phyloP scores from a whole-genome alignment of 2,329 filamentous ascomycete genomes.

The Helotiales sp. region DNA sequence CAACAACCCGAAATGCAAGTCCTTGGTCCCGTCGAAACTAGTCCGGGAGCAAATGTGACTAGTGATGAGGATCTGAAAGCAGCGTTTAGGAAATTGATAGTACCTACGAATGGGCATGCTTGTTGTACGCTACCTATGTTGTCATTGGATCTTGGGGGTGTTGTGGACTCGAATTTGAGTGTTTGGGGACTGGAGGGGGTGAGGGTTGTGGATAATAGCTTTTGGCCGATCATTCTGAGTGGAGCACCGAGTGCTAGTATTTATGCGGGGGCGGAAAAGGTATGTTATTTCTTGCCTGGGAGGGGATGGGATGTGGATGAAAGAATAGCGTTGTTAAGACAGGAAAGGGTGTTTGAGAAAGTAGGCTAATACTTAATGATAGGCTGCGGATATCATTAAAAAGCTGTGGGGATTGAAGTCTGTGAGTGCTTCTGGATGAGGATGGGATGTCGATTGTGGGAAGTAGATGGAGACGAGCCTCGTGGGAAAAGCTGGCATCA shows the following conservation, averaged over 20 bases:
- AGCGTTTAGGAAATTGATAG: conserved; percentile 63
- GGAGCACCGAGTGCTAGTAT: conserved; percentile 17
- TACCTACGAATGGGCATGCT: conserved; percentile 51
- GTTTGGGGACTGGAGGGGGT: conserved; percentile 38
- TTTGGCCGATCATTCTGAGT: conserved; percentile 31
- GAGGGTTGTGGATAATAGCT: conserved; percentile 42
- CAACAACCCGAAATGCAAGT: conserved; percentile 34
- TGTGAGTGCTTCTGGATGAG: background rate
- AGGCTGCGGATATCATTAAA: conserved; percentile 1
- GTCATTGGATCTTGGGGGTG: conserved; percentile 33
- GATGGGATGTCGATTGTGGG: background rate
- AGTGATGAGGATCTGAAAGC: conserved; percentile 74
- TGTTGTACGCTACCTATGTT: conserved; percentile 22
- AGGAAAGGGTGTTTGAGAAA: no score
- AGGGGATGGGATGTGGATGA: no score
- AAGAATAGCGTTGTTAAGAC: no score
- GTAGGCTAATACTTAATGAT: background rate
- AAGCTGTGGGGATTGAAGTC: background rate
- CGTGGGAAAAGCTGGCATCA: no score
- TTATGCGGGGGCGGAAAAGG: conserved; percentile 25
- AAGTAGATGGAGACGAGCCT: no score
- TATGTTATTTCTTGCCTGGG: background rate
- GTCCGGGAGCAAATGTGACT: conserved; percentile 58
- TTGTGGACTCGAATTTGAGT: conserved; percentile 35
- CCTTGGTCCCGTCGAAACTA: conserved; percentile 35